Base-by-base conservation (phyloP, 805 yeast genomes). In the Lachancea sp. region DNA sequence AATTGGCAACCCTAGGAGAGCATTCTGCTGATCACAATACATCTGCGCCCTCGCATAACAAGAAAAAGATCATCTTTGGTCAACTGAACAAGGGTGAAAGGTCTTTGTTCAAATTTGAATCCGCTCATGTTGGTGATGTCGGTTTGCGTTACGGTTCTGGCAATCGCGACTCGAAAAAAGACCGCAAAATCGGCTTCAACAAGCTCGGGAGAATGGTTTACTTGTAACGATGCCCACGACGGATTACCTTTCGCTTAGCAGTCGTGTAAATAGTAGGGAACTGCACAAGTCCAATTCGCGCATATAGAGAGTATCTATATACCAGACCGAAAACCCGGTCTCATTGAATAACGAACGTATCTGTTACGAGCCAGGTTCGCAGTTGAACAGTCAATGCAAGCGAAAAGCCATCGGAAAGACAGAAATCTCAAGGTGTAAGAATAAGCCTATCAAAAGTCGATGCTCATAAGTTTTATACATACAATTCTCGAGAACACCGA, bases 61-160 rank as follows among this genome's bases (percentile, higher is more conserved):
- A 62, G 38, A 61, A 65, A 68, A 72, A 58, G 46, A 55, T 63
- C 6, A 72, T 78, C 47, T 55, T 75, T 44, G 93, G 89, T 15
- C 73, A 77, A 43, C 72, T 78, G 53, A 67, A 73, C 51, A 70
- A 78, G 53, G 90, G 88, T 38, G 96, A 89, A 57, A 78, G 81
- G 59, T 66, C 76, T 42, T 74, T 74, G 42, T 85, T 84, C 73
- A 79, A 79, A 60, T 90, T 91, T 66, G 81, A 84, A 17, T 75
- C 81, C 50, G 83, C 88, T 37, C 79, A 75, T 59, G 87, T 84
- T 39, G 97, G 96, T 31, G 69, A 78, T 45, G 93, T 89, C 44
- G 99, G 98, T 41, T 79, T 70, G 75, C 81, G 98, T 61, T 91
- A 91, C 62, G 98, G 98, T 67, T 86, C 89, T 34, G 77, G 88